Base-by-base conservation (phyloP, 129 eudicot species). In the Mikania micrantha region DNA sequence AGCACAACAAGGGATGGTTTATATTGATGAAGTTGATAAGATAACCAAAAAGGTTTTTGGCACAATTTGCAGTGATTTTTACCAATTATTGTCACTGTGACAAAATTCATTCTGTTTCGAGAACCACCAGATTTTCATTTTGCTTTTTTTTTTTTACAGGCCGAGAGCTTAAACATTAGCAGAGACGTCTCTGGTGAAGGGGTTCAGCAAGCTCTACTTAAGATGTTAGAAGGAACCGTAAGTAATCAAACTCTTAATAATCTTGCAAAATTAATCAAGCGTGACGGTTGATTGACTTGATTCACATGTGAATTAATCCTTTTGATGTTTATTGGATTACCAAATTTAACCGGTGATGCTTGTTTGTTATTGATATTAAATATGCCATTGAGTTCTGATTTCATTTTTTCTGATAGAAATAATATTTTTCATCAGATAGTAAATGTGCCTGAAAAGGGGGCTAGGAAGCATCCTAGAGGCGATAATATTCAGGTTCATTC, bases 161-260 rank as follows among this genome's bases (percentile, higher is more conserved):
- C 90, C 16, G 96, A 88, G 80, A 92, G 88, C 86, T 67, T 80
- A 74, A 92, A 84, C 83, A 76, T 85, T 71, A 84, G 98, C 78
- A 88, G 96, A 82, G 98, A 92, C 80, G 98, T 92, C 45, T 92
- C 98, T 31, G 98, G 98, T 22, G 98, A 92, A 70, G 98, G 98
- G 52, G 96, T 92, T 70, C 98, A 92, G 80, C 98, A 92, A 81
- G 98, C 98, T 17, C 82, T 92, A 59, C 83, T 92, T 65, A 92
- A 92, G 82, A 92, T 92, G 95, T 82, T 92, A 45, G 98, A 92
- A 85, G 98, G 98, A 83, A 92, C 98, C 67, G 98, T 92, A 76
- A 88, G 98, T 79, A 71, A 17, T 65, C 53, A 21, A 32, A 12
- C 27, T 64, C 10, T 17, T 50, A 15, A 66, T 58, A 9, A 66